phyloP scores from a whole-genome alignment of 208 protist species.

The Acanthamoeba royreba region DNA sequence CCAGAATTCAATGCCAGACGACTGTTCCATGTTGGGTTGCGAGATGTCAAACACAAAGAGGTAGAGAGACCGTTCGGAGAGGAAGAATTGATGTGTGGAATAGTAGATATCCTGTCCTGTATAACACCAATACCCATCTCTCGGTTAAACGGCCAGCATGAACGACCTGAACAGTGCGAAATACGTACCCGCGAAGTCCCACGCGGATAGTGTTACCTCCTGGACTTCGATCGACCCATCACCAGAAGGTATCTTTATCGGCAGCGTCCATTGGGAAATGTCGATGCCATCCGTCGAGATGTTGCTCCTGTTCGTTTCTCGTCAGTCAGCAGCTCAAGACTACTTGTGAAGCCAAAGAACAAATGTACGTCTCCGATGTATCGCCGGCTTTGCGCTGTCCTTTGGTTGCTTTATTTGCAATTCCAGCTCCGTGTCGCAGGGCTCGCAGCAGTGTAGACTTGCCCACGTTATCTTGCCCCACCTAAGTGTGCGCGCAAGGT shows the following conservation, averaged over 20 bases:
- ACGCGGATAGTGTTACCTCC: not conserved
- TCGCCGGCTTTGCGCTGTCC: not conserved
- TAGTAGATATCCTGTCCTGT: constrained; percentile 40
- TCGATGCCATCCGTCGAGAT: not conserved
- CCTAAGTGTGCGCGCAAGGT: not conserved
- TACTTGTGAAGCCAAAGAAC: not conserved
- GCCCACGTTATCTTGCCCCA: constrained; percentile 28
- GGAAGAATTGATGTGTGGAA: constrained; percentile 41
- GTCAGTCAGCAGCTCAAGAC: not conserved
- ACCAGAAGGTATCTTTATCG: not conserved
- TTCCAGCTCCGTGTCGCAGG: not conserved
- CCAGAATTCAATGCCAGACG: not conserved
- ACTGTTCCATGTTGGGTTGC: not conserved
- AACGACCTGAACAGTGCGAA: not conserved
- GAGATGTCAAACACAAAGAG: constrained; percentile 30
- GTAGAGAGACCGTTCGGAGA: constrained; percentile 27
- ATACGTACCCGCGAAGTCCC: constrained; percentile 30
- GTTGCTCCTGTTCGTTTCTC: not conserved
- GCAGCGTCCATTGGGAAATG: not conserved
- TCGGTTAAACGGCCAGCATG: not conserved
- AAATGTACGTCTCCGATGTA: not conserved
- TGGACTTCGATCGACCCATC: not conserved
- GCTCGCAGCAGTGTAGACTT: not conserved
- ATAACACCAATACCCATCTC: not conserved
- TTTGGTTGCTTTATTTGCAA: too few species aligned